Evolutionary conservation across 345 rosid genomes (phyloP).

Genomic region (Balakata baccata): DNA sequence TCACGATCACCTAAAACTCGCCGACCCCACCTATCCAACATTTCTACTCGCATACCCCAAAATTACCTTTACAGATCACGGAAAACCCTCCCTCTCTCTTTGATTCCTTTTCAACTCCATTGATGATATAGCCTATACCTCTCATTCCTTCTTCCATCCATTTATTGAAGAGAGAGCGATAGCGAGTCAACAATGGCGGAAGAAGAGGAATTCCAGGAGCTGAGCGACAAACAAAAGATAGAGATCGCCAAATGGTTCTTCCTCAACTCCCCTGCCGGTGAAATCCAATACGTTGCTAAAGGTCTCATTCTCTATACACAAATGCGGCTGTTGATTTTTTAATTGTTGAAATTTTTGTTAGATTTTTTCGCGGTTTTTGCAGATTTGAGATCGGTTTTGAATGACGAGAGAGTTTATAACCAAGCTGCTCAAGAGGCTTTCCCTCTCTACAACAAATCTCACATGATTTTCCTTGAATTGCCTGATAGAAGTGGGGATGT

Average conservation of each 20-base stretch:
- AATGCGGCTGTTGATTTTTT: not conserved
- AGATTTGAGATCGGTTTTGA: conserved; percentile 76
- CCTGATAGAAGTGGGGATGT: conserved; percentile 70
- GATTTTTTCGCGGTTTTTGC: conserved; percentile 11
- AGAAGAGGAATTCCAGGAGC: conserved; percentile 49
- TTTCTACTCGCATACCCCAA: conserved; percentile 7
- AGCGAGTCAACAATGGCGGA: conserved; percentile 44
- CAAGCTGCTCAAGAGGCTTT: conserved; percentile 86
- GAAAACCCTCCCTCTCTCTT: conserved; percentile 13
- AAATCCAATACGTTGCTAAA: conserved; percentile 94
- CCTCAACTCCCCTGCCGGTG: conserved; percentile 91
- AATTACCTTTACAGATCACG: conserved; percentile 28
- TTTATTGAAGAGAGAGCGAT: conserved; percentile 14
- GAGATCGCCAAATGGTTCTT: conserved; percentile 99
- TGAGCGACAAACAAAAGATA: conserved; percentile 68
- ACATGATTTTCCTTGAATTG: conserved; percentile 83
- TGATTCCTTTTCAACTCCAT: conserved; percentile 14
- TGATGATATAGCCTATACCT: not conserved
- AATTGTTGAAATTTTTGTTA: not conserved
- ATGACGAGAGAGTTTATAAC: conserved; percentile 57
- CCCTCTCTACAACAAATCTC: conserved; percentile 80
- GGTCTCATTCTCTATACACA: conserved; percentile 35
- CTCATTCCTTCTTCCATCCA: not conserved
- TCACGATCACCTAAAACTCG: conserved; percentile 12
- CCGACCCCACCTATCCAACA: conserved; percentile 18